Conservation (phyloP, 768 basidiomycete genomes). For the Lentinula raphanica region DNA sequence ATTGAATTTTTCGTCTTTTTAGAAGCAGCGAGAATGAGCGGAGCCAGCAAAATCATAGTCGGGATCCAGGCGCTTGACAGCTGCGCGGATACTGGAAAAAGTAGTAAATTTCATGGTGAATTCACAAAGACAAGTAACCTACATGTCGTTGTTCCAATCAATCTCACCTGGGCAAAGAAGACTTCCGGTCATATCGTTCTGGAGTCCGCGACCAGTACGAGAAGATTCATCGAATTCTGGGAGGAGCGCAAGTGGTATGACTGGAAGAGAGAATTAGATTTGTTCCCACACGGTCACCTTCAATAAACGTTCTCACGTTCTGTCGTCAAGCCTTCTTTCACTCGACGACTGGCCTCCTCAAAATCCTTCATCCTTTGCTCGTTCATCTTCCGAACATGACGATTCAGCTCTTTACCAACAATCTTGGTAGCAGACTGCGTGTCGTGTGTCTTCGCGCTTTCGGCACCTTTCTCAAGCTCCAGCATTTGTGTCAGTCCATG, state of each 20-base stretch:
- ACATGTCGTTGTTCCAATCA: conserved; percentile 13
- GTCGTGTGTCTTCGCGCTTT: conserved; percentile 19
- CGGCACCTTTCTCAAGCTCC: conserved; percentile 22
- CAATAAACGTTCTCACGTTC: background rate
- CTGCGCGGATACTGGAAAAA: too few relatives aligned
- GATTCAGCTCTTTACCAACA: conserved; percentile 18
- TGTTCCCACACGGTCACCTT: too few relatives aligned
- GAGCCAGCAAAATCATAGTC: background rate
- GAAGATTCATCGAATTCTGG: background rate
- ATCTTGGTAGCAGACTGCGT: conserved; percentile 13
- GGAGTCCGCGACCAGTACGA: conserved; percentile 6
- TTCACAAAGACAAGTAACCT: too few relatives aligned
- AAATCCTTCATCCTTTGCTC: background rate
- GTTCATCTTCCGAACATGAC: background rate
- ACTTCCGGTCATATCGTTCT: conserved; percentile 16
- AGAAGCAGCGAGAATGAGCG: background rate
- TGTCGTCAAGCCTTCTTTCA: background rate
- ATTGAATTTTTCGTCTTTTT: background rate
- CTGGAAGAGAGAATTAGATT: too few relatives aligned
- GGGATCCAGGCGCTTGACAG: too few relatives aligned
- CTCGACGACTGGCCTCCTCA: background rate
- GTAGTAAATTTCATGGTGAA: too few relatives aligned
- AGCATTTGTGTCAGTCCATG: too few relatives aligned
- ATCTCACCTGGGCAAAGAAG: conserved; percentile 17
- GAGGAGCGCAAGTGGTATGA: background rate